Conservation (phyloP, 169 alveolate species). For the Amoebophrya sp. region DNA sequence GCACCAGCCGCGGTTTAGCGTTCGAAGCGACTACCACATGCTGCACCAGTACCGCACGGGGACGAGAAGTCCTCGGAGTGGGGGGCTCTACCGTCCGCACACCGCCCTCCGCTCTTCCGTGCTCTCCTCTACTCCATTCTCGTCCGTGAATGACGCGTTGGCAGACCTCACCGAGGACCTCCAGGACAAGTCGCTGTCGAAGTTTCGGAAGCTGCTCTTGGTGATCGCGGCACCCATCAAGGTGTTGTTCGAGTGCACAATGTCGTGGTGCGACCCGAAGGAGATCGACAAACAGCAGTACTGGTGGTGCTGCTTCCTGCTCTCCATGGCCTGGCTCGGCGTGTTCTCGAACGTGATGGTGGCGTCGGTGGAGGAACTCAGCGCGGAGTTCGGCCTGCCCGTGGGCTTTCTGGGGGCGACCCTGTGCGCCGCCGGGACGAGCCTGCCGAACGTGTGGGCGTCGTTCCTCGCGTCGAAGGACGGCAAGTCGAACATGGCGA, state of each 20-base stretch:
- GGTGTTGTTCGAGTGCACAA: not conserved
- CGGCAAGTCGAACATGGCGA: not conserved
- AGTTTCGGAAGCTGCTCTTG: not conserved
- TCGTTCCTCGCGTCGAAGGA: not conserved
- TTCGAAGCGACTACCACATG: too few relatives aligned
- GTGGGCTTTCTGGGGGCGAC: not conserved
- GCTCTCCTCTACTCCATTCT: too few relatives aligned
- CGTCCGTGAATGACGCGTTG: not conserved
- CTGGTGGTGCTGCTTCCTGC: not conserved
- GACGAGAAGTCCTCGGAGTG: too few relatives aligned
- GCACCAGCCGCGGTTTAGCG: too few relatives aligned
- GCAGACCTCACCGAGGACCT: not conserved
- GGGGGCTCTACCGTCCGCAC: too few relatives aligned
- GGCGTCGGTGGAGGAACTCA: not conserved
- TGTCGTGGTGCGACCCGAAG: not conserved
- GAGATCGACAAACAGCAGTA: not conserved
- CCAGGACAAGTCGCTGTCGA: not conserved
- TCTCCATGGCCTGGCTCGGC: not conserved
- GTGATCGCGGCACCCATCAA: not conserved
- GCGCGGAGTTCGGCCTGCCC: not conserved
- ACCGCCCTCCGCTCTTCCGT: too few relatives aligned
- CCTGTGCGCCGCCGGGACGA: not conserved
- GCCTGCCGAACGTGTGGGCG: not conserved
- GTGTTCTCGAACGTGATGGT: not conserved
- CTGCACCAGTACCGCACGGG: too few relatives aligned